phyloP scores from a whole-genome alignment of 106 monocot species.

The Posidonia australis region DNA sequence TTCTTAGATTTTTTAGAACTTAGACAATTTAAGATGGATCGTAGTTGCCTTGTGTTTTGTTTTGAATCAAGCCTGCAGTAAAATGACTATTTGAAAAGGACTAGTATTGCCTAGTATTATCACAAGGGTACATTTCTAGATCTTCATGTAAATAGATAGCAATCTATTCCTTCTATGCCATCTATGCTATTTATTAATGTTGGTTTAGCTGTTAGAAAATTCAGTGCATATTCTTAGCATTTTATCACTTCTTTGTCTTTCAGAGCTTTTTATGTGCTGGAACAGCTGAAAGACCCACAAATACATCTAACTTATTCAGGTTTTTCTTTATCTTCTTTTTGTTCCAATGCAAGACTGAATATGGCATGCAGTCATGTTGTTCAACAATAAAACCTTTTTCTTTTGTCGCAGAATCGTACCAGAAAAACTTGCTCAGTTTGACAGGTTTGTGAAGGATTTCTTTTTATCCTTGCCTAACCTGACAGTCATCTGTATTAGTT shows the following conservation, averaged over 20 bases:
- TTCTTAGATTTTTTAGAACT: too few species aligned
- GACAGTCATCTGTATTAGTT: conserved; percentile 62
- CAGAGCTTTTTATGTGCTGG: not conserved
- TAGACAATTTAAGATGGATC: not conserved
- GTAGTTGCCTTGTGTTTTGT: not conserved
- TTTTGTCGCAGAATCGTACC: conserved; percentile 32
- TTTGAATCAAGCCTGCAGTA: too few species aligned
- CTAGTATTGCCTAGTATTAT: too few species aligned
- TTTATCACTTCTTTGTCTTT: not conserved
- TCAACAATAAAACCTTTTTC: not conserved
- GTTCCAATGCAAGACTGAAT: not conserved
- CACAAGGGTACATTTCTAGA: too few species aligned
- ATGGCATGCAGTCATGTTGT: not conserved
- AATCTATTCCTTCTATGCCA: too few species aligned
- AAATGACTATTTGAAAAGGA: too few species aligned
- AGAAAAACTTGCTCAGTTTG: conserved; percentile 44
- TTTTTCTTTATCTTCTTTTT: not conserved
- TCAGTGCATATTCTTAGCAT: too few species aligned
- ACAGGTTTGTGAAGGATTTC: conserved; percentile 50
- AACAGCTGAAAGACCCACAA: not conserved
- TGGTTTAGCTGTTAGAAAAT: too few species aligned
- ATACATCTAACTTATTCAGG: conserved; percentile 2
- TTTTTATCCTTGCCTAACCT: conserved; percentile 43
- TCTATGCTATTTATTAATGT: too few species aligned
- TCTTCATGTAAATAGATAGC: too few species aligned